A percentile compares a stretch with the other conserved stretches of the same genome.
Evolutionary conservation across 2,329 filamentous ascomycete genomes (phyloP).

Genomic region (Pseudogymnoascus sp.): DNA sequence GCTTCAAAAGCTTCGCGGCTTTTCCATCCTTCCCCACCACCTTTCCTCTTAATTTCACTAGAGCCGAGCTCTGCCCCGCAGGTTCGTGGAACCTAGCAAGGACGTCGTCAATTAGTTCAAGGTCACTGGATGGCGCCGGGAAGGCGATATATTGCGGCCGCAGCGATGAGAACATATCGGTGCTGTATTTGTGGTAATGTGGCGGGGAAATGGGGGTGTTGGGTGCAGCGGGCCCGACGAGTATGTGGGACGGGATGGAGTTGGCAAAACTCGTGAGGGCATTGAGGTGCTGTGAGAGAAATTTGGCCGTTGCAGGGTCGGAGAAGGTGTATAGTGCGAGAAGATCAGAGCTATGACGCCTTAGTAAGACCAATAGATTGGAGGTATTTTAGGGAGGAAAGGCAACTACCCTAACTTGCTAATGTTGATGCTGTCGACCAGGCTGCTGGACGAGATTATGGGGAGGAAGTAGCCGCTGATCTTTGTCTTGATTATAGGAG

Average conservation of each 20-base stretch:
- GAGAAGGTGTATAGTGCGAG: constrained; percentile 46
- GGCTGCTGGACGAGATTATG: constrained; percentile 39
- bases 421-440: constrained; percentile 44
- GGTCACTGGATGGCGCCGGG: not conserved
- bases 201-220: constrained; percentile 19
- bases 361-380: not conserved
- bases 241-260: constrained; percentile 4
- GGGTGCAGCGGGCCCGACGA: constrained; percentile 30
- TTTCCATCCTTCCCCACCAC: not conserved
- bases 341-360: not conserved
- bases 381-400: constrained; percentile 34
- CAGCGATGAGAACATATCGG: constrained; percentile 36
- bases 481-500: constrained; percentile 31
- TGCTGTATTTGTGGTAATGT: constrained; percentile 32
- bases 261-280: constrained; percentile 14
- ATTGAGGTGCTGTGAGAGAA: constrained; percentile 32
- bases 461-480: constrained; percentile 34
- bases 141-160: constrained; percentile 35
- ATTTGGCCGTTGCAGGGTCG: constrained; percentile 35
- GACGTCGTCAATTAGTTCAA: not conserved
- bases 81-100: not conserved
- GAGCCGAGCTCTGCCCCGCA: not conserved
- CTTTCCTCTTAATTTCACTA: not conserved
- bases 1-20: not conserved
- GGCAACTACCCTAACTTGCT: constrained; percentile 10